Conservation (phyloP, 768 basidiomycete genomes). For the Scleroderma citrinum region DNA sequence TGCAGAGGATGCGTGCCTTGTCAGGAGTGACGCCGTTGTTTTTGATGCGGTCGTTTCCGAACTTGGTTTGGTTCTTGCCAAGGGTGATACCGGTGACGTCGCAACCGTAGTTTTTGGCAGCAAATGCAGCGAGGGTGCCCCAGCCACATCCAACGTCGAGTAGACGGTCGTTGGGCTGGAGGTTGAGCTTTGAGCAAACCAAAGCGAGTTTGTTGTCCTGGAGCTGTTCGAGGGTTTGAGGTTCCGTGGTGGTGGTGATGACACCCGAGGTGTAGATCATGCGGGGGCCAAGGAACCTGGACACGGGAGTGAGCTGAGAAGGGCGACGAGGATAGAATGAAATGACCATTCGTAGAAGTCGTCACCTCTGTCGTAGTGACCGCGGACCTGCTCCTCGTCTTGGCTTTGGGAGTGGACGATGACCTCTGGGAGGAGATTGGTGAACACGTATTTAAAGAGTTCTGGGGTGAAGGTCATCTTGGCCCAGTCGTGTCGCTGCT, state of each 20-base stretch:
- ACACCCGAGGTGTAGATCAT: conserved; percentile 99
- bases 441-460: conserved; percentile 92
- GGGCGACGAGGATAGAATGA: neutral
- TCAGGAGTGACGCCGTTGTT: conserved; percentile 67
- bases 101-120: conserved; percentile 95
- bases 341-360: conserved; percentile 89
- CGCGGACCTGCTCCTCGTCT: conserved; percentile 93
- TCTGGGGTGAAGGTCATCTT: conserved; percentile 86
- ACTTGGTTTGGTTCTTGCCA: conserved; percentile 83
- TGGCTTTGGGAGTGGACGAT: conserved; percentile 85
- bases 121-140: conserved; percentile 93
- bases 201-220: conserved; percentile 98
- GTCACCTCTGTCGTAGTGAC: conserved; percentile 94
- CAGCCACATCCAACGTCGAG: conserved; percentile 92
- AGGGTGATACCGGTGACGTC: conserved; percentile 96
- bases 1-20: conserved; percentile 86
- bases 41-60: conserved; percentile 83
- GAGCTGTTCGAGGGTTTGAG: conserved; percentile 86
- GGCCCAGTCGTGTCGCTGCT: conserved; percentile 94
- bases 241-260: conserved; percentile 57
- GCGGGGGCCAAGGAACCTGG: conserved; percentile 86
- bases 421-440: conserved; percentile 86
- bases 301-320: neutral
- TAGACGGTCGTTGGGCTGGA: conserved; percentile 78
- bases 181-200: conserved; percentile 91